Evolutionary conservation across 164 flowering plant genomes (phyloP).

Genomic region (Houttuynia cordata): DNA sequence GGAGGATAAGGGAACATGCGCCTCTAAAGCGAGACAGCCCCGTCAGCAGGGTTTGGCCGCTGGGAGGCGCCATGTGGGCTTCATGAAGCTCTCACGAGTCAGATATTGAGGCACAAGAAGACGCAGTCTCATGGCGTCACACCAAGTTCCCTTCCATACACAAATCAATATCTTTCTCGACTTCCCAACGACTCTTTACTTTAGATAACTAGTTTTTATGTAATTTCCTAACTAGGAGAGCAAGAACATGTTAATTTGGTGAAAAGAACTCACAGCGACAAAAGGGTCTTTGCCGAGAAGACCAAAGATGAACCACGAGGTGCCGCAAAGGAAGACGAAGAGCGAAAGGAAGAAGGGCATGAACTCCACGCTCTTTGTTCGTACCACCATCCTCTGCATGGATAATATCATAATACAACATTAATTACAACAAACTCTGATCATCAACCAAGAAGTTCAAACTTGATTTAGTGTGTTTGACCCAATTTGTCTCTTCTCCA

Average conservation of each 20-base stretch:
- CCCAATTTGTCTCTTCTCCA: too few species aligned
- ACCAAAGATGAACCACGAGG: slow-evolving; percentile 42
- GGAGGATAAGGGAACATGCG: not conserved
- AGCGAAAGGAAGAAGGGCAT: slow-evolving; percentile 55
- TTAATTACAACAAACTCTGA: not conserved
- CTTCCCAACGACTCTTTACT: too few species aligned
- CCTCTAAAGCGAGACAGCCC: not conserved
- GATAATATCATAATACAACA: not conserved
- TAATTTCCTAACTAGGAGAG: too few species aligned
- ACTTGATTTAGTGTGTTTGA: too few species aligned
- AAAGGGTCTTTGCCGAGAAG: slow-evolving; percentile 41
- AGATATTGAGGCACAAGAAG: too few species aligned
- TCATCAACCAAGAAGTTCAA: not conserved
- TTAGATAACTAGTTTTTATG: too few species aligned
- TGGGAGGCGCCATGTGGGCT: too few species aligned
- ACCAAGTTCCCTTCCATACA: too few species aligned
- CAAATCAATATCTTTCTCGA: too few species aligned
- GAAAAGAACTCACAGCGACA: slow-evolving; percentile 24
- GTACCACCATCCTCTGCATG: slow-evolving; percentile 40
- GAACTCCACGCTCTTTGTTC: slow-evolving; percentile 47
- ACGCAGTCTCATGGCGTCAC: too few species aligned
- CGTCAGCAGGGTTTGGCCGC: too few species aligned
- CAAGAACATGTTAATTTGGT: not conserved
- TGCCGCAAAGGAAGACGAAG: slow-evolving; percentile 36
- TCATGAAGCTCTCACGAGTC: too few species aligned